These are phyloP conservation scores for Skeletonema tropicum DNA, from an alignment of 108 stramenopile species.

Conservation along the genomic window DNA sequence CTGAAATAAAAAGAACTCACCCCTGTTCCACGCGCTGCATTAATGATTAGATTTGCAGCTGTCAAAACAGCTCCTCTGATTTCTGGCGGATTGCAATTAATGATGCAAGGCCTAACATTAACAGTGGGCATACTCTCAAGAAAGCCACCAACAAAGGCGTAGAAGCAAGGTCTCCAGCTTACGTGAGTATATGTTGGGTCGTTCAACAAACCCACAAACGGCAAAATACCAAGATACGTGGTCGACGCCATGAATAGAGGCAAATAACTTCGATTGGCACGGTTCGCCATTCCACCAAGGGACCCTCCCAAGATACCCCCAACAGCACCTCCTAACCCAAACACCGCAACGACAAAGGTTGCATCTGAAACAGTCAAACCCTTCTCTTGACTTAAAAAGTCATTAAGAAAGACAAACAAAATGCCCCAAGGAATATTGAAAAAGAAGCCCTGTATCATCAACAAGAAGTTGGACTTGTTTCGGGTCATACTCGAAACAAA, in stretches of 20 bases:
- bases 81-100: constrained; percentile 81
- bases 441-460: constrained; percentile 72
- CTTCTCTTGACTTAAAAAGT: constrained; percentile 70
- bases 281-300: constrained; percentile 45
- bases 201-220: constrained; percentile 62
- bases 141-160: constrained; percentile 51
- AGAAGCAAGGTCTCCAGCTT: constrained; percentile 47
- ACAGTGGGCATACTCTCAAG: constrained; percentile 69
- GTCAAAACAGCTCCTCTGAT: constrained; percentile 74
- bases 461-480: constrained; percentile 55
- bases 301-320: constrained; percentile 71
- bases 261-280: constrained; percentile 46
- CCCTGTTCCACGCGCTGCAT: constrained; percentile 68
- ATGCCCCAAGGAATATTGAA: constrained; percentile 71
- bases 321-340: constrained; percentile 65
- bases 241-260: constrained; percentile 66
- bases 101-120: constrained; percentile 70
- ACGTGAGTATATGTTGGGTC: constrained; percentile 45
- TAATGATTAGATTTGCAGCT: constrained; percentile 67
- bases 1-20: neutral
- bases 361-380: constrained; percentile 67
- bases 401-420: constrained; percentile 75
- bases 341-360: constrained; percentile 61
- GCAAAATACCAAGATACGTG: constrained; percentile 60
- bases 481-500: constrained; percentile 58